phyloP scores from a whole-genome alignment of 345 rosid species.

The Rhizophora apiculata region DNA sequence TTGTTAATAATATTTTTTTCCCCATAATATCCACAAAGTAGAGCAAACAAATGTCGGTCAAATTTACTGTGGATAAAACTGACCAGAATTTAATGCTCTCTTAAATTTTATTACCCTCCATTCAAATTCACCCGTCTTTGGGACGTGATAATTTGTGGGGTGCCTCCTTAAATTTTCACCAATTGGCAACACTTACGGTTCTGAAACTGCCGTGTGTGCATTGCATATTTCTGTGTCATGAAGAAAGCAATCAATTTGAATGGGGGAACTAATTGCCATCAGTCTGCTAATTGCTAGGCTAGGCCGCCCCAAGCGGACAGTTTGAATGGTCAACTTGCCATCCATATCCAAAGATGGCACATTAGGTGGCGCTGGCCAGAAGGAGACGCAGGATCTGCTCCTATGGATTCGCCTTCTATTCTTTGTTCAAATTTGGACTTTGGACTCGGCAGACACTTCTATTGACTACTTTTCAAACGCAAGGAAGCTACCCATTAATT shows the following conservation, averaged over 20 bases:
- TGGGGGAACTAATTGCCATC: not conserved
- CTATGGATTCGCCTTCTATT: not conserved
- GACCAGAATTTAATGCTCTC: too few species aligned
- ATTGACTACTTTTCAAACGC: not conserved
- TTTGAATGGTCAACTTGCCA: constrained; percentile 6
- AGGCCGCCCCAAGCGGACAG: constrained; percentile 5
- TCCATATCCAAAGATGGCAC: not conserved
- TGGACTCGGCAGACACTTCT: too few species aligned
- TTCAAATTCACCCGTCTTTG: too few species aligned
- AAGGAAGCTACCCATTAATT: not conserved
- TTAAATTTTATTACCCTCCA: too few species aligned
- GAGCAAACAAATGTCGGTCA: too few species aligned
- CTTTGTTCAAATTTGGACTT: not conserved
- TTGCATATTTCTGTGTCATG: not conserved
- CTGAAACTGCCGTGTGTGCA: not conserved
- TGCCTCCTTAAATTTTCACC: too few species aligned
- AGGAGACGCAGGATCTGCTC: not conserved
- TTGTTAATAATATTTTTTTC: too few species aligned
- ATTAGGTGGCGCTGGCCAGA: not conserved
- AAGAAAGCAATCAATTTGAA: not conserved
- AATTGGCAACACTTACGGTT: too few species aligned
- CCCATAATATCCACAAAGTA: too few species aligned
- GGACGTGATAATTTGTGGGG: too few species aligned
- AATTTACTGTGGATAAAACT: too few species aligned
- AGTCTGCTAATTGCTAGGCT: too few species aligned